Base-by-base conservation (phyloP, 2,329 filamentous ascomycete genomes). In the Tolypocladium album region DNA sequence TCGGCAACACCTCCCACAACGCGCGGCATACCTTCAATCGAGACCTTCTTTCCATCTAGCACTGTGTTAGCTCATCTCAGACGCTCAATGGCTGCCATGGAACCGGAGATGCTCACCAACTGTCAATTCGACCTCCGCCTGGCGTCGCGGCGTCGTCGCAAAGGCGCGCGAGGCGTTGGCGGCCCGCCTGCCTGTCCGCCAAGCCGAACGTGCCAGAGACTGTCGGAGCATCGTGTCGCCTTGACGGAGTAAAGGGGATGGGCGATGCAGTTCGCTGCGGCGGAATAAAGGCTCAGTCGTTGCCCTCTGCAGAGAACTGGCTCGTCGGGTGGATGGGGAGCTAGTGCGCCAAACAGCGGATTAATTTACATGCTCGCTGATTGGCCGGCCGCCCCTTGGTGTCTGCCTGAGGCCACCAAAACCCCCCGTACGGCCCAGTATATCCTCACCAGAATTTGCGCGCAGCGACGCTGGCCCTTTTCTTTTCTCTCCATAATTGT, bases 1-100 rank as follows among this genome's bases (percentile, higher is more conserved):
- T 57, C 45, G 57, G 58, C 58, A 59, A 61, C 56, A 50, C 64
- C 59, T 57, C 38, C 62, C 59, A 69, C 61, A 55, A 53, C 59
- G 58, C 61, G 43, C 61, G 59, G 47, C 70, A 68, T 87, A 96
- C 92, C 91, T 89, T 97, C 92, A 75, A 99, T 92, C 64, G 92
- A 96, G 60, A 99, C 88, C 79, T 97, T 96, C 82, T 96, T 96
- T 74, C 93, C 94, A 85, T 99, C 93, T 92, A 72, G 53, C 67
- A 55, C 60, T 45, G 45, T 53, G 71, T 77, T 69, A 77, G 73
- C 68, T 63, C 62, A 43, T 38, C 47, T 62, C 56, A 53, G 47
- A 39, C 59, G 36, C 57, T 64, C 71, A 74, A 74, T 72, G 68
- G 73, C 65, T 65, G 56, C 56, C 58, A 55, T 61, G 57, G 63